phyloP scores from a whole-genome alignment of 2,329 filamentous ascomycete genomes.

The Fonsecaea erecta region DNA sequence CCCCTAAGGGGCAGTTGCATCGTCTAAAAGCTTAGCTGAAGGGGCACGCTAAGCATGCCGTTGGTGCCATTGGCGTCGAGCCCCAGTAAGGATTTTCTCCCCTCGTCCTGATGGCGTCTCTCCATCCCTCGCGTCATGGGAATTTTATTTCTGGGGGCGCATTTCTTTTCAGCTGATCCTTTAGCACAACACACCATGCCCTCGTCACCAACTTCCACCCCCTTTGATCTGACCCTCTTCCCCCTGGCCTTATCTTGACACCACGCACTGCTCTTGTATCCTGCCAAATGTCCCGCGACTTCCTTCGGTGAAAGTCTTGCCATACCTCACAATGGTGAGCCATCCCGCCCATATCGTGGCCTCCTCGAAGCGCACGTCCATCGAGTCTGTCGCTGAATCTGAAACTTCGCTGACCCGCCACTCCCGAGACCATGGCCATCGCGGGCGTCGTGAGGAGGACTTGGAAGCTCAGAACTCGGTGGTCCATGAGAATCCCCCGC shows the following conservation, averaged over 20 bases:
- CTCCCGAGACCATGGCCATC: constrained; percentile 16
- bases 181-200: neutral
- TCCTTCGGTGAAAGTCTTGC: neutral
- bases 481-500: neutral
- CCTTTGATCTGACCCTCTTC: neutral
- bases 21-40: neutral
- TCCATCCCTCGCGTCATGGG: neutral
- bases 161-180: neutral
- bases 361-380: constrained; percentile 15
- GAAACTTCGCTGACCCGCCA: neutral
- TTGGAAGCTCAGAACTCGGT: constrained; percentile 19
- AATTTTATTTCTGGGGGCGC: neutral
- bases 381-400: constrained; percentile 8
- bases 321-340: constrained; percentile 1
- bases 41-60: neutral
- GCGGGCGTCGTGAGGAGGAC: constrained; percentile 6
- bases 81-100: neutral
- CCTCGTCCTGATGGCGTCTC: neutral
- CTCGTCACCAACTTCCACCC: neutral
- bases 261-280: neutral
- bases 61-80: neutral
- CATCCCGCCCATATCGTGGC: constrained; percentile 9
- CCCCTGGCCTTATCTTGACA: neutral
- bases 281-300: neutral
- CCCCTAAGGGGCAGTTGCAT: neutral